Evolutionary conservation across 176 grass and related monocot genomes (phyloP).

Genomic region (Avena atlantica): DNA sequence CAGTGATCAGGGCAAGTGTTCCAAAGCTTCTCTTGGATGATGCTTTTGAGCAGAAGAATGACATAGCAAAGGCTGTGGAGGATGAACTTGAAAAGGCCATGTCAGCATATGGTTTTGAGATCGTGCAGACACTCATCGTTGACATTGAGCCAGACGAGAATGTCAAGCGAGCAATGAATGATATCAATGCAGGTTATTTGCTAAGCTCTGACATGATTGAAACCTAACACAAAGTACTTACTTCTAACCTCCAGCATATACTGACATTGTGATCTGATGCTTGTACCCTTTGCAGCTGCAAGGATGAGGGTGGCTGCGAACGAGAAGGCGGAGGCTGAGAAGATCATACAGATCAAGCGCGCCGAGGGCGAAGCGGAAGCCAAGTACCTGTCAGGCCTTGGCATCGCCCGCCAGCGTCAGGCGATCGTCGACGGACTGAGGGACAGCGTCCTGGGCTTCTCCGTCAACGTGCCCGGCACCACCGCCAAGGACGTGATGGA

Average conservation of each 20-base stretch:
- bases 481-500: conserved; percentile 94
- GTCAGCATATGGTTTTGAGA: conserved; percentile 67
- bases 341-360: conserved; percentile 88
- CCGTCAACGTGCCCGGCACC: conserved; percentile 77
- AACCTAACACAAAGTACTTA: background rate
- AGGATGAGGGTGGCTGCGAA: conserved; percentile 79
- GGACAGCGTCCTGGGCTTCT: conserved; percentile 85
- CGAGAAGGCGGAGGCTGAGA: conserved; percentile 89
- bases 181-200: conserved; percentile 76
- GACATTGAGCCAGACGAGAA: conserved; percentile 89
- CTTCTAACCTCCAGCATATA: background rate
- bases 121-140: conserved; percentile 66
- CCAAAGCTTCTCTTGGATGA: conserved; percentile 80
- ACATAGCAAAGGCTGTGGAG: conserved; percentile 83
- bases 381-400: conserved; percentile 78
- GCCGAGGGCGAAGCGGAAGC: conserved; percentile 84
- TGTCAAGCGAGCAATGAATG: conserved; percentile 81
- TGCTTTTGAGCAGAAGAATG: conserved; percentile 83
- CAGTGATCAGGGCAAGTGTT: conserved; percentile 86
- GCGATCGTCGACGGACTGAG: conserved; percentile 81
- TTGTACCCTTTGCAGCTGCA: conserved; percentile 59
- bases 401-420: conserved; percentile 79
- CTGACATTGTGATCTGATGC: background rate
- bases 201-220: background rate
- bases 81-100: conserved; percentile 85